A percentile compares a stretch with the other conserved stretches of the same genome.
Evolutionary conservation across 208 protist genomes (phyloP).

Genomic region (Tritrichomonas musculus): DNA sequence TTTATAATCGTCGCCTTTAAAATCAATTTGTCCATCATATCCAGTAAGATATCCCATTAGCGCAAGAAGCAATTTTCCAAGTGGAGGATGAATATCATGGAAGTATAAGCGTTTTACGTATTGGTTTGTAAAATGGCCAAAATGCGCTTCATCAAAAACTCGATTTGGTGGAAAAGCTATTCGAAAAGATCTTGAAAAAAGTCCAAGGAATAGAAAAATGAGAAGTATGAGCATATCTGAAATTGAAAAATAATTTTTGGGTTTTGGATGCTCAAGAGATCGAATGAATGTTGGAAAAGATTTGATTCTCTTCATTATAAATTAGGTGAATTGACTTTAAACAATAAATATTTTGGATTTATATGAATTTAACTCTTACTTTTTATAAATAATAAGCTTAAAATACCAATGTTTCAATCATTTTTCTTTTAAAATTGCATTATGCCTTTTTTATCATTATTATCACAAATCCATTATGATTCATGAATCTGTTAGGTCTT

Average conservation of each 20-base stretch:
- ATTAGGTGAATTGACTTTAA: no score
- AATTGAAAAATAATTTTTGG: not conserved
- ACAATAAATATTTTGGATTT: no score
- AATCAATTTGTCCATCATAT: not conserved
- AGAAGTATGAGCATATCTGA: not conserved
- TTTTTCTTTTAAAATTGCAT: no score
- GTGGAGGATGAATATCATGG: not conserved
- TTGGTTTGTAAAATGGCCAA: conserved; percentile 13
- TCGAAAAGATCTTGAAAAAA: conserved; percentile 21
- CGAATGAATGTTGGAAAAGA: no score
- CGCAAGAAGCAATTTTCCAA: not conserved
- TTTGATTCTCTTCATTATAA: no score
- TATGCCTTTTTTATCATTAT: no score
- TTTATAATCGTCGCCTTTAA: no score
- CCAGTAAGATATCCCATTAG: not conserved
- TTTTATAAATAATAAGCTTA: no score
- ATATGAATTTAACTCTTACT: no score
- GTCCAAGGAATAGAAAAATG: not conserved
- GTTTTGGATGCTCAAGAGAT: not conserved
- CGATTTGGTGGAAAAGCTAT: not conserved
- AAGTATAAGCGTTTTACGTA: not conserved
- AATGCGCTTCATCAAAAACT: conserved; percentile 21
- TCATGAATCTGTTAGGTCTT: no score
- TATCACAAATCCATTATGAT: no score
- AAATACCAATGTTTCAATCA: no score